Evolutionary conservation across 768 basidiomycete species (phyloP).

Genomic region (Trametes maxima): DNA sequence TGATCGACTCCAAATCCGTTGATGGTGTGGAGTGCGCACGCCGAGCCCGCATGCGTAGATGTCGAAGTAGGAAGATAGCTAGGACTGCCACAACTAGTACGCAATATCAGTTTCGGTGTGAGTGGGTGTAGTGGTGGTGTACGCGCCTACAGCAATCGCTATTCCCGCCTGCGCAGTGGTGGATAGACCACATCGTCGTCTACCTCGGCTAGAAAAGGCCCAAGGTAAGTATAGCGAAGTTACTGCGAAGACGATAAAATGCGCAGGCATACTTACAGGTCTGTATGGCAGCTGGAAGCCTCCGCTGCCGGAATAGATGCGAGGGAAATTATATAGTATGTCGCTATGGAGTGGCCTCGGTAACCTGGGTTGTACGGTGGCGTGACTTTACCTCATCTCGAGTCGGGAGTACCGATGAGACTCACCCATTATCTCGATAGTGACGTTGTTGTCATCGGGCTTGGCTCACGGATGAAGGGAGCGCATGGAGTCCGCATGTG

Average conservation of each 20-base stretch:
- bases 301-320: neutral
- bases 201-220: neutral
- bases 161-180: neutral
- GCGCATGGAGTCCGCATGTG: too few relatives aligned
- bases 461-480: too few relatives aligned
- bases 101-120: neutral
- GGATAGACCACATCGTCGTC: neutral
- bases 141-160: neutral
- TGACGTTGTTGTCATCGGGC: too few relatives aligned
- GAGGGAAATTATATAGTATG: neutral
- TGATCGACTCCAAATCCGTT: too few relatives aligned
- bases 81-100: neutral
- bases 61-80: neutral
- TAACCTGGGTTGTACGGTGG: neutral
- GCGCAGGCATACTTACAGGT: neutral
- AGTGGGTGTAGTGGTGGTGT: neutral
- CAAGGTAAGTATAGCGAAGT: neutral
- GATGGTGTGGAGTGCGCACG: too few relatives aligned
- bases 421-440: too few relatives aligned
- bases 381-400: too few relatives aligned
- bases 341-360: neutral
- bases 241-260: neutral
- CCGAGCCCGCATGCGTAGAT: too few relatives aligned
- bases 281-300: neutral
- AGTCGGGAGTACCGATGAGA: too few relatives aligned